Evolutionary conservation across 192 early-diverging fungal genomes (phyloP).

Genomic region (Podochytrium sp.): DNA sequence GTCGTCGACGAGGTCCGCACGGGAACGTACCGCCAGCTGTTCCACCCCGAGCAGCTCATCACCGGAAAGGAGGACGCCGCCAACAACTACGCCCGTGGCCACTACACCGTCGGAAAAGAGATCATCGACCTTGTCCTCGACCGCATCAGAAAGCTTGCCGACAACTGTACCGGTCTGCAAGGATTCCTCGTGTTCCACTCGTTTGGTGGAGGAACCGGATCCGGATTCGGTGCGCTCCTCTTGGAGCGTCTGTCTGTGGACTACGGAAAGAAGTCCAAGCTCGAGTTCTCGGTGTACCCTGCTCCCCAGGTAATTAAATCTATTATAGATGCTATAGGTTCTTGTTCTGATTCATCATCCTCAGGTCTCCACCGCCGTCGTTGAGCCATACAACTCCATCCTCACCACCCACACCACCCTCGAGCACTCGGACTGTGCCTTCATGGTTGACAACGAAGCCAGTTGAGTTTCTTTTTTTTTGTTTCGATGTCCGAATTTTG

Average conservation of each 20-base stretch:
- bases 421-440: conserved; percentile 98
- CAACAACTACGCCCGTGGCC: conserved; percentile 99
- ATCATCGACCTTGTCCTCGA: conserved; percentile 96
- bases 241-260: conserved; percentile 97
- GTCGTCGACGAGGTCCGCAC: conserved; percentile 96
- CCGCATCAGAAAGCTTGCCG: conserved; percentile 95
- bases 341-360: too few relatives aligned
- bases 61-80: conserved; percentile 99
- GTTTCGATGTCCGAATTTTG: neutral
- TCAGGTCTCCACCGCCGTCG: conserved; percentile 95
- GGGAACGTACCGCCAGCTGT: conserved; percentile 92
- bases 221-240: conserved; percentile 97
- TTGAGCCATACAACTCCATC: conserved; percentile 99
- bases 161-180: conserved; percentile 97
- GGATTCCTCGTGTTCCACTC: conserved; percentile 99
- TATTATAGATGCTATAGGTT: too few relatives aligned
- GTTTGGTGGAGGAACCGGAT: conserved; percentile 99
- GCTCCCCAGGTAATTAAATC: too few relatives aligned
- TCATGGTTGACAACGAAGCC: conserved; percentile 99
- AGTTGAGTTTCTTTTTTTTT: conserved; percentile 49
- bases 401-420: conserved; percentile 98
- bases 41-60: conserved; percentile 95
- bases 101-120: conserved; percentile 99
- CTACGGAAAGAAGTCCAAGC: conserved; percentile 99
- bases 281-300: conserved; percentile 99